These are phyloP conservation scores for Daphne laureola DNA, from an alignment of 441 rosid genomes.

Conservation along the genomic window DNA sequence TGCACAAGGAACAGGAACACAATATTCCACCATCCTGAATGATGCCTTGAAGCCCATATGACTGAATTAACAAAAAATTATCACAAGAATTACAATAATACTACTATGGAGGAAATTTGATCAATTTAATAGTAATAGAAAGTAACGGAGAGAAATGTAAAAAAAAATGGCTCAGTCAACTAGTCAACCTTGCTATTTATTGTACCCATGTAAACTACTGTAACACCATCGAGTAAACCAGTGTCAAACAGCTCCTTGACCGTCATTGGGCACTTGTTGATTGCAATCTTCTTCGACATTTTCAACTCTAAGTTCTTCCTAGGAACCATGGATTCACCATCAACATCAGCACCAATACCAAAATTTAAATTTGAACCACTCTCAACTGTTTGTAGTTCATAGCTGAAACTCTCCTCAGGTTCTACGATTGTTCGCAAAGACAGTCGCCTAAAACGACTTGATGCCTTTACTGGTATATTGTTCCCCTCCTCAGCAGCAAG, in stretches of 20 bases:
- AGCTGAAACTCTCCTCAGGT: constrained; percentile 29
- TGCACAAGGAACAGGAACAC: constrained; percentile 83
- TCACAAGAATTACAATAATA: background rate
- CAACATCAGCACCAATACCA: constrained; percentile 48
- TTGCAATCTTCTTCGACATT: constrained; percentile 46
- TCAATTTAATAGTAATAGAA: background rate
- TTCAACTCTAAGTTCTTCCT: constrained; percentile 47
- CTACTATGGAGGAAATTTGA: too few relatives aligned
- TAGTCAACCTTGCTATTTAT: constrained; percentile 58
- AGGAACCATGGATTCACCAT: constrained; percentile 29
- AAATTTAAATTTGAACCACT: constrained; percentile 20
- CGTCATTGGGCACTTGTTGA: constrained; percentile 61
- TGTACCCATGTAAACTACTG: constrained; percentile 83
- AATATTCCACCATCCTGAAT: constrained; percentile 89
- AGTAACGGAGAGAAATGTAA: constrained; percentile 5
- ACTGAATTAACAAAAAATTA: constrained; percentile 39
- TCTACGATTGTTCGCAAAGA: constrained; percentile 29
- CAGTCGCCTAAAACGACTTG: constrained; percentile 23
- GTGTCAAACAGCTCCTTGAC: constrained; percentile 96
- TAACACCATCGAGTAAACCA: constrained; percentile 84
- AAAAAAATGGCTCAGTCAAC: constrained; percentile 7
- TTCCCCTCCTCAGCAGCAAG: constrained; percentile 3
- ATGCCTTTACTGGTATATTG: constrained; percentile 14
- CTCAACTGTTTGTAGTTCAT: constrained; percentile 24
- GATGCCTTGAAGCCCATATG: constrained; percentile 77